Base-by-base conservation (phyloP, 176 grass and related monocot species). In the Aegilops speltoides region DNA sequence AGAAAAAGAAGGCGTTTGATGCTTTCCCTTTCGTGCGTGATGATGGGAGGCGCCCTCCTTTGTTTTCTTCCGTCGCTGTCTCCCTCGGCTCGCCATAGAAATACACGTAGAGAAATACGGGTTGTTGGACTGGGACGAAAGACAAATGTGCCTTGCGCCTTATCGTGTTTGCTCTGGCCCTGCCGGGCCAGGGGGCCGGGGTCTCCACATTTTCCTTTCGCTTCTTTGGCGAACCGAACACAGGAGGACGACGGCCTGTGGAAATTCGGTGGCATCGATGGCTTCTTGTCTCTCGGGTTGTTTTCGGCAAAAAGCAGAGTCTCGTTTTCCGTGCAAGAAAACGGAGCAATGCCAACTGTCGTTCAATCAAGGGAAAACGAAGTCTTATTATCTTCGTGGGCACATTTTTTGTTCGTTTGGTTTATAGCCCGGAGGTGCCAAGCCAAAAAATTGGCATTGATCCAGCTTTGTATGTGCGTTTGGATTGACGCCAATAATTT, bases 21-120 rank as follows among this genome's bases (percentile, higher is more conserved):
- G 73, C 72, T 86, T 86, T 86, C 64, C n/a, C 63, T 86, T 83
- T 64, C 84, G 50, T 54, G 16, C 50, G 50, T 19, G 50, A 54
- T 54, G 50, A 14, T 41, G 79, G 61, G 76, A 81, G 68, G 59
- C 24, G 38, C 59, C 5, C 3, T 37, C 60, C 77, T 54, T 90
- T 87, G 56, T 7, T 79, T 83, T 90, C 79, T 64, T 73, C 63
- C 32, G 8, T 31, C 22, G 5, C 10, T 38, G 6, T 86, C 79
- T 15, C 80, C 83, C 59, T 83, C 73, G 9, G 1, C 62, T 38
- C 63, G 74, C 26, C 74, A 19, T 77, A 24, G 8, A 76, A 15
- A 31, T 14, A 23, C 17, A 26, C 57, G 24, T 29, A 23, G 32
- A 10, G 60, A 63, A 34, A 22, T 24, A 46, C 2, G 13, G 43